Evolutionary conservation across 768 basidiomycete species (phyloP), one percentile per base, ranked within the genome.

Genomic region (Kwoniella heveanensis): DNA sequence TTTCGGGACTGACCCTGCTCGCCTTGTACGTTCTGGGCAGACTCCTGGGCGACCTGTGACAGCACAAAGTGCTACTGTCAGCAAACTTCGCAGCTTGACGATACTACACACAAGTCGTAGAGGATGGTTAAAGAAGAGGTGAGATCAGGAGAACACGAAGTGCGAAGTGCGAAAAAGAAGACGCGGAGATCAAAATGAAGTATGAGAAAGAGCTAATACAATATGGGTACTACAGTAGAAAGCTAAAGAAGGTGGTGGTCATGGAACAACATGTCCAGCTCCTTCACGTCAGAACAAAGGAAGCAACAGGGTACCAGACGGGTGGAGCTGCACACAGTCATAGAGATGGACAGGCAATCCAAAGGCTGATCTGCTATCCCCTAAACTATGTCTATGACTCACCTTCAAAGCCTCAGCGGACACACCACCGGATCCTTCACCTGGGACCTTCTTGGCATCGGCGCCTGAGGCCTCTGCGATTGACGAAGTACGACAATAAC

Each of bases 1-100:
- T 67, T 65, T 26, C 70, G 36, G 39, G 60, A 60, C 53, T 51
- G 37, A 26, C 62, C 61, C 47, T 37, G 57, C 60, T 71, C 67
- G 37, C 48, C 54, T 25, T 36, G 57, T 22, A 71, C 44, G 19
- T 30, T 37, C 27, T 65, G 15, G 17, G 67, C 70, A 25, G 70
- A 62, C n/a, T 56, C 54, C 57, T 71, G 57, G 10, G 46, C 47
- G 32, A 46, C 58, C 68, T 64, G 49, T 0, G 0, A 24, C 2
- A 27, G 8, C 10, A 44, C 4, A 17, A 13, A 44, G 17, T 10
- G 39, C 8, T 29, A 32, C 8, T 13, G 52, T 27, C 27, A 32
- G 52, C 30, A 17, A 44, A n/a, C n/a, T n/a, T n/a, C n/a, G n/a
- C n/a, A n/a, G n/a, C n/a, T n/a, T n/a, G n/a, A n/a, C 10, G 58